Conservation (phyloP, 164 flowering plant species). For the Paratinospora sagittata region DNA sequence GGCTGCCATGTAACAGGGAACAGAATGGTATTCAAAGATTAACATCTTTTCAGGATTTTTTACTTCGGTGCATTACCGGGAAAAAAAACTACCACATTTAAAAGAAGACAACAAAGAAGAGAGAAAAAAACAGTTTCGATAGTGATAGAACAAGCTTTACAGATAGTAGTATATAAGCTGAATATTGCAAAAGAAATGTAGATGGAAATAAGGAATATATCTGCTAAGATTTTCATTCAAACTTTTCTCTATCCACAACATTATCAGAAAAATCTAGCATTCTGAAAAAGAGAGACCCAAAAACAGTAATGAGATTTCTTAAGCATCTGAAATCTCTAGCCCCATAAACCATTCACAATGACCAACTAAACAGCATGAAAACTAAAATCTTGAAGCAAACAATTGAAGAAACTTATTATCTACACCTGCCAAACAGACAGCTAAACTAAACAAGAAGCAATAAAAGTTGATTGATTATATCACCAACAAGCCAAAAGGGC, state of each 20-base stretch:
- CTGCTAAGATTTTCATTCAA: conserved; percentile 9
- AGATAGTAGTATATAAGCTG: too few species aligned
- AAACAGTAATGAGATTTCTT: conserved; percentile 1
- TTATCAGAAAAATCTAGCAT: conserved; percentile 8
- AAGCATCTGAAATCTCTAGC: conserved; percentile 9
- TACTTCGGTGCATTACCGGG: neutral
- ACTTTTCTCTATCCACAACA: conserved; percentile 7
- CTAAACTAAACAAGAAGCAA: neutral
- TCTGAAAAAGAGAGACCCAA: too few species aligned
- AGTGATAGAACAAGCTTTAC: too few species aligned
- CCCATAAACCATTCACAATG: neutral
- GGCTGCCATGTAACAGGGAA: neutral
- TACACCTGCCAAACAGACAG: conserved; percentile 11
- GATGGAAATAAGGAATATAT: neutral
- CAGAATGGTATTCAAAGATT: neutral
- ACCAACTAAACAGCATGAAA: neutral
- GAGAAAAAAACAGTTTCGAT: neutral
- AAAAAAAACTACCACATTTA: neutral
- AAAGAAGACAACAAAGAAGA: neutral
- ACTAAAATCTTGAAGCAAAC: neutral
- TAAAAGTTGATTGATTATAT: neutral
- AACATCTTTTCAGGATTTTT: neutral
- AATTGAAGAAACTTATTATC: conserved; percentile 6
- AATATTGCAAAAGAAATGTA: neutral
- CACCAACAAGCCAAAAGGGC: neutral